Base-by-base conservation (phyloP, 2,329 filamentous ascomycete genomes). In the Aspergillus fructus region DNA sequence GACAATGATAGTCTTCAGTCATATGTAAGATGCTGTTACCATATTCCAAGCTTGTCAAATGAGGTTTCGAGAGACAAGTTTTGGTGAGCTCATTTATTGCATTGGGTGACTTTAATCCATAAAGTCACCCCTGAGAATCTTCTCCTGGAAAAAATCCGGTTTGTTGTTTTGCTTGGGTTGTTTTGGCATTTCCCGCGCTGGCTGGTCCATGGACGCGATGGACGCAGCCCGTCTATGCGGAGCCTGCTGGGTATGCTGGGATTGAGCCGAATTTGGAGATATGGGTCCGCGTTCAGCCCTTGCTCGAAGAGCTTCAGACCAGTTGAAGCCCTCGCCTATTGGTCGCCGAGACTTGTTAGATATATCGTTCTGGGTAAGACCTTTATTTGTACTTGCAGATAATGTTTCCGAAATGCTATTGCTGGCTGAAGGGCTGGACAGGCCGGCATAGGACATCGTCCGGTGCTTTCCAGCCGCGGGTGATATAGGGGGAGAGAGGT, bases 111-210 rank as follows among this genome's bases (percentile, higher is more conserved):
- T 50, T 65, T 81, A 96, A 71, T 97, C 93, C 92, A 97, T 97
- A 69, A 99, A 97, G 71, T 99, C 94, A 46, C 93, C 94, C 79
- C 96, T 94, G 65, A 99, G 83, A 68, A 99, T 97, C 65, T 96
- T 87, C 82, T 99, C 94, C 76, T 97, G 93, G 79, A 97, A 94
- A 62, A 89, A 89, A 78, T 99, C 94, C 30, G 93, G 93, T 80
- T 93, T 96, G 42, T 93, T 96, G 43, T 81, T 81, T 64, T 82
- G 76, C 55, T 78, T 77, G 5, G 77, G 78, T 62, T 80, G 76
- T 57, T 75, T 76, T 17, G 75, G 72, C 34, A 79, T 73, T 53
- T 78, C 74, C 51, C 74, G 74, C 21, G 70, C 64, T 39, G 84
- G 84, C 51, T 79, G 80, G 66, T 86, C 84, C 81, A 85, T 82